These are phyloP conservation scores for Mariannaea sp. DNA, from an alignment of 2,329 filamentous ascomycete genomes.

Conservation along the genomic window DNA sequence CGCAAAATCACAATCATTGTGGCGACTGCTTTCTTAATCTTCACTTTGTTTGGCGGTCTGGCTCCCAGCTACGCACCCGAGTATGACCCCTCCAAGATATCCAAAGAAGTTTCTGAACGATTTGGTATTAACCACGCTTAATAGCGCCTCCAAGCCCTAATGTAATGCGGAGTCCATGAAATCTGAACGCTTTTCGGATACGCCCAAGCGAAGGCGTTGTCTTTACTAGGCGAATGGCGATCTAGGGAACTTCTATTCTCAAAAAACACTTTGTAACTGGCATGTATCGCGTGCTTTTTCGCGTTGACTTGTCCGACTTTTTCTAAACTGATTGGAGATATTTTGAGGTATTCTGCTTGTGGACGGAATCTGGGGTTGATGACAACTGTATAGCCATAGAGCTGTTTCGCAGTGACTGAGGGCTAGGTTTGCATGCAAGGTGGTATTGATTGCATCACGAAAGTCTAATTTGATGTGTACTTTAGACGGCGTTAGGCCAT, in stretches of 20 bases:
- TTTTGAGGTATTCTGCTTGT: constrained; percentile 39
- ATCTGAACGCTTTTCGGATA: constrained; percentile 22
- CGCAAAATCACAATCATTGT: constrained; percentile 78
- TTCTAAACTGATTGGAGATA: constrained; percentile 40
- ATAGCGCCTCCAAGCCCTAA: constrained; percentile 27
- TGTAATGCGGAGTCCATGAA: constrained; percentile 18
- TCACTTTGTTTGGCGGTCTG: constrained; percentile 71
- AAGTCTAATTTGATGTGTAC: constrained; percentile 49
- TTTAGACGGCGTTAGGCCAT: constrained; percentile 49
- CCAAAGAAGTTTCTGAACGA: constrained; percentile 55
- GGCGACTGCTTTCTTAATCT: constrained; percentile 64
- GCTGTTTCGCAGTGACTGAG: constrained; percentile 45
- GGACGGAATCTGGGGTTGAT: constrained; percentile 31
- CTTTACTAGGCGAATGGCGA: constrained; percentile 41
- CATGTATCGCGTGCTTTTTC: constrained; percentile 34
- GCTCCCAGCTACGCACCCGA: constrained; percentile 64
- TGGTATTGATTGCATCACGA: constrained; percentile 42
- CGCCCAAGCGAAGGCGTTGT: constrained; percentile 30
- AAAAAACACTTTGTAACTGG: constrained; percentile 28
- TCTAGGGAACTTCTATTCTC: constrained; percentile 38
- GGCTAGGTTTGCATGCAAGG: constrained; percentile 40
- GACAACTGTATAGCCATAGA: constrained; percentile 46
- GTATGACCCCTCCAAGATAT: constrained; percentile 57
- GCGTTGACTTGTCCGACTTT: constrained; percentile 31
- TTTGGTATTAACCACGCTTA: constrained; percentile 48